phyloP scores from a whole-genome alignment of 2,329 filamentous ascomycete genomes.

The Gaeumannomyces tritici region DNA sequence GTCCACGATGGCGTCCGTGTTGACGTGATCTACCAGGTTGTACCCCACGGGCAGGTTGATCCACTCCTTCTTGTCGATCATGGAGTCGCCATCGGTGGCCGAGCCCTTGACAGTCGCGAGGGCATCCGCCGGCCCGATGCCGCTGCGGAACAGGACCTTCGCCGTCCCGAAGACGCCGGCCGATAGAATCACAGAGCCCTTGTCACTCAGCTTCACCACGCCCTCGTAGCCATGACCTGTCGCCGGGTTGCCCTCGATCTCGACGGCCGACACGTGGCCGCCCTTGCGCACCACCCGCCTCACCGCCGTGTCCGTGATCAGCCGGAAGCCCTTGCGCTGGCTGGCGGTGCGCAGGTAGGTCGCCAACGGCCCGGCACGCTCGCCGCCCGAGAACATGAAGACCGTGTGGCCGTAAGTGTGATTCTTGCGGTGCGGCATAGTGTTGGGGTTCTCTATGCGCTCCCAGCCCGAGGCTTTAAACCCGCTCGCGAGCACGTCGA shows the following conservation, averaged over 20 bases:
- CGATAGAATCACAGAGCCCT: slow-evolving; percentile 58
- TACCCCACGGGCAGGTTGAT: slow-evolving; percentile 49
- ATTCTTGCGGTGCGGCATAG: slow-evolving; percentile 49
- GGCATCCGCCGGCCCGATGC: slow-evolving; percentile 57
- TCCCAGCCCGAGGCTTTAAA: slow-evolving; percentile 52
- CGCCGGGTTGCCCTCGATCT: slow-evolving; percentile 42
- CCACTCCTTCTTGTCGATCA: slow-evolving; percentile 42
- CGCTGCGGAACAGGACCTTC: slow-evolving; percentile 57
- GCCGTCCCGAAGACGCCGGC: slow-evolving; percentile 61
- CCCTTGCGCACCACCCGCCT: slow-evolving; percentile 48
- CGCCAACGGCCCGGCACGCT: slow-evolving; percentile 55
- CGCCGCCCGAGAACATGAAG: slow-evolving; percentile 53
- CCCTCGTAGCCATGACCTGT: slow-evolving; percentile 44
- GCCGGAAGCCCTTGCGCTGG: slow-evolving; percentile 47
- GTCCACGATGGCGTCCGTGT: slow-evolving; percentile 35
- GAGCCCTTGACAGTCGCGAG: slow-evolving; percentile 40
- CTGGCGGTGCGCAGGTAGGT: slow-evolving; percentile 52
- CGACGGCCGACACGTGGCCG: slow-evolving; percentile 48
- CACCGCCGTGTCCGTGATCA: slow-evolving; percentile 51
- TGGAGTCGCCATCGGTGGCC: slow-evolving; percentile 34
- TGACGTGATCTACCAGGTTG: slow-evolving; percentile 47
- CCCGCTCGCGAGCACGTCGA: slow-evolving; percentile 50
- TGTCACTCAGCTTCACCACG: slow-evolving; percentile 48
- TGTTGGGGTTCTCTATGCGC: slow-evolving; percentile 43
- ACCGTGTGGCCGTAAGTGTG: slow-evolving; percentile 49